Conservation (phyloP, 208 protist species). For the Acanthamoeba lenticulata region DNA sequence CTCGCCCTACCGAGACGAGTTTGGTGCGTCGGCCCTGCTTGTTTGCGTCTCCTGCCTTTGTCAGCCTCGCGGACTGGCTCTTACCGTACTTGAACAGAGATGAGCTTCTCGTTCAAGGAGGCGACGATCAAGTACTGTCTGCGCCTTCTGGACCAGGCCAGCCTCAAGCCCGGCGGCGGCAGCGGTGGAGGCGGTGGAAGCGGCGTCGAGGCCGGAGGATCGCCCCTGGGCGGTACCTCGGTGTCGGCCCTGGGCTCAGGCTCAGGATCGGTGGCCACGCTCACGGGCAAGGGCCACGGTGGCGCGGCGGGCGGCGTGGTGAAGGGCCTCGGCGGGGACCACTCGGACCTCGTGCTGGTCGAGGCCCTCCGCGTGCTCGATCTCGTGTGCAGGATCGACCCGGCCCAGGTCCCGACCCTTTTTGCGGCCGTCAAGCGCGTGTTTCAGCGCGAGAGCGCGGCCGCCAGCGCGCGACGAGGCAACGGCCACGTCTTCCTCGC, state of each 20-base stretch:
- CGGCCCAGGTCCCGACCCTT: conserved; percentile 17
- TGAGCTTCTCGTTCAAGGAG: conserved; percentile 69
- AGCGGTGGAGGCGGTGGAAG: background rate
- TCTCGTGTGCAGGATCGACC: conserved; percentile 68
- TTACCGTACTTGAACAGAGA: background rate
- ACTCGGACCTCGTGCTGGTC: conserved; percentile 63
- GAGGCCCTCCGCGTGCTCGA: conserved; percentile 74
- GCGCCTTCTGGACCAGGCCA: conserved; percentile 74
- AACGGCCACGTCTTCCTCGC: conserved; percentile 70
- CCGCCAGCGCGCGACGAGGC: too few species aligned
- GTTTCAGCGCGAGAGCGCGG: conserved; percentile 53
- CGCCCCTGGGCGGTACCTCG: too few species aligned
- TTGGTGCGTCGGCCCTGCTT: background rate
- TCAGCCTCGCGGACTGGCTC: background rate
- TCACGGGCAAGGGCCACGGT: too few species aligned
- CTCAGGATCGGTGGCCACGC: too few species aligned
- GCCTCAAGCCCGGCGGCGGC: conserved; percentile 64
- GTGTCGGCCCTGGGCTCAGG: too few species aligned
- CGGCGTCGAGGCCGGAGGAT: background rate
- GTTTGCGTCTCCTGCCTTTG: too few species aligned
- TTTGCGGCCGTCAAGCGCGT: conserved; percentile 75
- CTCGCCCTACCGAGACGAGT: background rate
- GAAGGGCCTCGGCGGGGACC: background rate
- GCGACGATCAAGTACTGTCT: conserved; percentile 74
- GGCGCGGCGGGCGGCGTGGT: background rate